Percentiles rank a stretch among this genome's conserved stretches.
Evolutionary conservation across 2,329 filamentous ascomycete genomes (phyloP).

Genomic region (Exophiala lecanii-corni): DNA sequence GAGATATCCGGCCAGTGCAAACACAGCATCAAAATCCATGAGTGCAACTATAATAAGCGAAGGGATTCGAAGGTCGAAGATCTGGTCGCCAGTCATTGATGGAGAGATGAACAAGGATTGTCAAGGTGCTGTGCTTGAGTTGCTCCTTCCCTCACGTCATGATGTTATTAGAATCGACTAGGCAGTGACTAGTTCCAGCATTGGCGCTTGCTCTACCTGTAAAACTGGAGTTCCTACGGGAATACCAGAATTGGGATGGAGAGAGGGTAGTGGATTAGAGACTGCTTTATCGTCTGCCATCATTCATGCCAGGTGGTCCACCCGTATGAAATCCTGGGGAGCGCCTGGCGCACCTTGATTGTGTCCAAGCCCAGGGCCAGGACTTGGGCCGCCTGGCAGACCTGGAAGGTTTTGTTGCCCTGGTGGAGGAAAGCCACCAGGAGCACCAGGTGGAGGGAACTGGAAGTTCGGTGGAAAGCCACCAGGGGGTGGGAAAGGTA

Average conservation of each 20-base stretch:
- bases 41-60: too few relatives aligned
- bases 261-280: too few relatives aligned
- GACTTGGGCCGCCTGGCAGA: constrained; percentile 27
- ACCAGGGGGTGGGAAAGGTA: constrained; percentile 44
- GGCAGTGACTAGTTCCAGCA: too few relatives aligned
- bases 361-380: constrained; percentile 24
- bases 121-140: neutral
- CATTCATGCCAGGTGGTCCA: constrained; percentile 21
- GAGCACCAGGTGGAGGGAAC: constrained; percentile 36
- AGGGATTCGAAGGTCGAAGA: constrained; percentile 1
- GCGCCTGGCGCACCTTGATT: constrained; percentile 21
- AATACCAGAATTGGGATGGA: too few relatives aligned
- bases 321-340: constrained; percentile 24
- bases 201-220: too few relatives aligned
- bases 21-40: constrained; percentile 11
- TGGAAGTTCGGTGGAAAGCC: constrained; percentile 52
- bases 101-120: neutral
- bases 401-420: constrained; percentile 25
- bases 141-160: neutral
- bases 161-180: too few relatives aligned
- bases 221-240: too few relatives aligned
- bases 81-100: neutral
- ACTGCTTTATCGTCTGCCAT: constrained; percentile 23
- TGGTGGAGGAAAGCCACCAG: constrained; percentile 33
- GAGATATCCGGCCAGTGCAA: constrained; percentile 13